Percentiles rank a stretch among this genome's conserved stretches.
These are phyloP conservation scores for Coemansia sp. DNA, from an alignment of 192 early-diverging fungal species.

Conservation along the genomic window DNA sequence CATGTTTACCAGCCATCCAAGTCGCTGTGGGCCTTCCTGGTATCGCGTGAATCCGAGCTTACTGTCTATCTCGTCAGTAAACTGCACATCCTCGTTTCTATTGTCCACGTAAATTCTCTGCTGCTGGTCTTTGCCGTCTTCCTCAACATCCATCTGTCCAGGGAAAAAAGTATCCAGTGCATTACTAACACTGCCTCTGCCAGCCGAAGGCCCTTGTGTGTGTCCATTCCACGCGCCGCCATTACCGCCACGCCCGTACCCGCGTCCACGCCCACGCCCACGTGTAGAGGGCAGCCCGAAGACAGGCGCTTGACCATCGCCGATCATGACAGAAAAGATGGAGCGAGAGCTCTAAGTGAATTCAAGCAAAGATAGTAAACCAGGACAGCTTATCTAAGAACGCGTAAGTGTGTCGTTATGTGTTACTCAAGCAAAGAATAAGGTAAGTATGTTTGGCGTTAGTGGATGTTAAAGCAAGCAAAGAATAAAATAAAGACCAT, in stretches of 20 bases:
- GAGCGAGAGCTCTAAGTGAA: background rate
- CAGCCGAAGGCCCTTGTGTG: too few relatives aligned
- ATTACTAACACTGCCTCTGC: background rate
- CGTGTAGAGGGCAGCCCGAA: conserved; percentile 32
- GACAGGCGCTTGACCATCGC: conserved; percentile 13
- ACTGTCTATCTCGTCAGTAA: conserved; percentile 55
- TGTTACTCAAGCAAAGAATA: background rate
- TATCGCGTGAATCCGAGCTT: conserved; percentile 67
- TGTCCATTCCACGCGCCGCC: conserved; percentile 4
- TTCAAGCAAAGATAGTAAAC: background rate
- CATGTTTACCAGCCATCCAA: conserved; percentile 98
- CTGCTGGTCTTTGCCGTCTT: background rate
- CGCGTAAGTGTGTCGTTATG: too few relatives aligned
- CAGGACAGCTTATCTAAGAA: too few relatives aligned
- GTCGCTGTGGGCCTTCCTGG: conserved; percentile 66
- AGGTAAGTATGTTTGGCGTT: conserved; percentile 5
- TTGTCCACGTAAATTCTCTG: conserved; percentile 17
- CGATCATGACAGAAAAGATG: conserved; percentile 9
- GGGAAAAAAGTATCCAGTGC: conserved; percentile 11
- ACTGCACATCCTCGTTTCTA: conserved; percentile 28
- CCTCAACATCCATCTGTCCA: background rate
- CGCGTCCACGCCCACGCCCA: conserved; percentile 21
- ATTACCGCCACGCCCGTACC: conserved; percentile 16
- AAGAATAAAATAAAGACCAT: background rate
- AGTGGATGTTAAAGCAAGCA: background rate